These are phyloP conservation scores for Immersiella caudata DNA, from an alignment of 495 filamentous ascomycete species.

Conservation along the genomic window DNA sequence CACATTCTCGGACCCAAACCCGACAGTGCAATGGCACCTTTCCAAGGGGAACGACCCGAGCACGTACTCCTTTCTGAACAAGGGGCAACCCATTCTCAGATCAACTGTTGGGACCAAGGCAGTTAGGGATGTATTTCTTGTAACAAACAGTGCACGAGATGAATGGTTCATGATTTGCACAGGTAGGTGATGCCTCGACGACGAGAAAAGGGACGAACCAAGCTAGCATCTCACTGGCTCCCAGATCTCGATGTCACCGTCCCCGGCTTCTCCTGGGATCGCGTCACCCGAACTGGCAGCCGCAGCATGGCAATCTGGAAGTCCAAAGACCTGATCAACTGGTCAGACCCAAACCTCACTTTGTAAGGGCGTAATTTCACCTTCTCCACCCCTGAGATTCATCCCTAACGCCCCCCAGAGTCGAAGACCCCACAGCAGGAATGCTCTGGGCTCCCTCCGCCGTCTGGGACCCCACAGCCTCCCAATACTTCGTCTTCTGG, in stretches of 20 bases:
- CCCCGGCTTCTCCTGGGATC: neutral
- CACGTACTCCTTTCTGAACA: neutral
- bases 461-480: neutral
- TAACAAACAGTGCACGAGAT: neutral
- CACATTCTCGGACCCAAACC: neutral
- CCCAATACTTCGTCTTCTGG: slow-evolving; percentile 5
- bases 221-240: neutral
- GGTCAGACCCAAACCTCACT: neutral
- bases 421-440: neutral
- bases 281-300: slow-evolving; percentile 1
- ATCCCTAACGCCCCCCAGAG: neutral
- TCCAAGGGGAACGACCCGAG: neutral
- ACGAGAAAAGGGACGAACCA: neutral
- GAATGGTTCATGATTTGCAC: slow-evolving; percentile 13
- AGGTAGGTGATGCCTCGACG: neutral
- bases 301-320: neutral
- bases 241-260: neutral
- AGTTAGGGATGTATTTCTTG: neutral
- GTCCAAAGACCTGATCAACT: neutral
- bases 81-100: neutral
- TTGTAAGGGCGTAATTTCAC: neutral
- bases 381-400: neutral
- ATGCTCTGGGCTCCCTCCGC: slow-evolving; percentile 9
- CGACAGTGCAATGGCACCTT: slow-evolving; percentile 3
- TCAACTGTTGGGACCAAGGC: neutral